Conservation (phyloP, 495 filamentous ascomycete species). For the Tuber melanosporum region DNA sequence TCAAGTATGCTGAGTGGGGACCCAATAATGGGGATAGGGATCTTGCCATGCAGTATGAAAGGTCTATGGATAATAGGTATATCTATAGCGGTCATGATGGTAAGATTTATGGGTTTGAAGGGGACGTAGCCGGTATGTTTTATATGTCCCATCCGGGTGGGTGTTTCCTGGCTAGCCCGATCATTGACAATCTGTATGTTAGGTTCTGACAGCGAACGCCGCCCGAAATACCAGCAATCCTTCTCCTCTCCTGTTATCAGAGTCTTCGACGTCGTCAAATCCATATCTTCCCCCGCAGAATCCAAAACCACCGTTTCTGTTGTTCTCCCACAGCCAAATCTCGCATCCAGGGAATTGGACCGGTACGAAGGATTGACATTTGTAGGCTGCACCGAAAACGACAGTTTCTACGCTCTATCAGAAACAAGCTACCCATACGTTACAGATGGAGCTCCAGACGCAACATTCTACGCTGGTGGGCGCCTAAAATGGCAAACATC, state of each 20-base stretch:
- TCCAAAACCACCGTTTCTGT: slow-evolving; percentile 60
- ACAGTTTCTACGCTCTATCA: slow-evolving; percentile 91
- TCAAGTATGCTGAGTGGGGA: slow-evolving; percentile 92
- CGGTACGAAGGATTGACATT: slow-evolving; percentile 56
- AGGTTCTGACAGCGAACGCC: slow-evolving; percentile 24
- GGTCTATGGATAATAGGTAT: slow-evolving; percentile 78
- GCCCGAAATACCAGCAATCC: slow-evolving; percentile 58
- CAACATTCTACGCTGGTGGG: slow-evolving; percentile 30
- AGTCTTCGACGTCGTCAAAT: slow-evolving; percentile 83
- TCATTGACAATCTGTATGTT: slow-evolving; percentile 3
- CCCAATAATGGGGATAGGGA: slow-evolving; percentile 88
- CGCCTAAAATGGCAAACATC: slow-evolving; percentile 26
- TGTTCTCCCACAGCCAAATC: slow-evolving; percentile 71
- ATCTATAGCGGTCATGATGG: slow-evolving; percentile 84
- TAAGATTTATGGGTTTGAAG: slow-evolving; percentile 72
- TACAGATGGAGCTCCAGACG: slow-evolving; percentile 30
- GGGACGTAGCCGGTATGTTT: slow-evolving; percentile 41
- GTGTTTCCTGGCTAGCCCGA: neutral
- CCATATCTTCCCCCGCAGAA: slow-evolving; percentile 50
- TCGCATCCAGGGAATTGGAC: slow-evolving; percentile 49
- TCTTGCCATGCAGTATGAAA: slow-evolving; percentile 70
- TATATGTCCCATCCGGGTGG: neutral
- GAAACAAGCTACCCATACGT: slow-evolving; percentile 70
- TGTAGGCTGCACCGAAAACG: slow-evolving; percentile 74
- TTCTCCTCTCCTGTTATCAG: slow-evolving; percentile 78